Percentiles rank a stretch among this genome's conserved stretches.
Evolutionary conservation across 1,284 basidiomycete species (phyloP).

Genomic region (Schizophyllum commune): DNA sequence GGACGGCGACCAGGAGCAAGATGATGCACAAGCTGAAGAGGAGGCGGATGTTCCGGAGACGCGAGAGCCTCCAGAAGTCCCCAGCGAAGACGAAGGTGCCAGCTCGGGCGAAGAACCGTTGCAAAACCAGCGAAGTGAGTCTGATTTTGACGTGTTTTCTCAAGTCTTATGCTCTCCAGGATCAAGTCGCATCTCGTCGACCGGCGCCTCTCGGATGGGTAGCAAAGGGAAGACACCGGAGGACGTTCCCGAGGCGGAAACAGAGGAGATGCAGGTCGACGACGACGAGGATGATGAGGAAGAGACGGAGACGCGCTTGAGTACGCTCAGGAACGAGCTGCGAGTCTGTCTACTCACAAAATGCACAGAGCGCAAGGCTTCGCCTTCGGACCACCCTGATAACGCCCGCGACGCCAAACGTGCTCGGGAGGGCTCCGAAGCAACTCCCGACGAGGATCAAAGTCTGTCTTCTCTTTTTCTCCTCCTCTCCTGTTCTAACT

Average conservation of each 20-base stretch:
- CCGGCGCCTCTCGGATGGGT: not conserved
- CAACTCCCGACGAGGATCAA: constrained; percentile 56
- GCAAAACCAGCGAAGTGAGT: constrained; percentile 25
- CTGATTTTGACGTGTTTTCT: not conserved
- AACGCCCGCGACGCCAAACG: constrained; percentile 55
- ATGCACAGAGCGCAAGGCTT: constrained; percentile 47
- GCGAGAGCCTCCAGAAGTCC: not conserved
- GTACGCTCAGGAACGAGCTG: constrained; percentile 19
- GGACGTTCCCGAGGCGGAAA: constrained; percentile 6
- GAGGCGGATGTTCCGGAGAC: constrained; percentile 19
- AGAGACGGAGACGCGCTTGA: constrained; percentile 12
- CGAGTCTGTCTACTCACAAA: not conserved
- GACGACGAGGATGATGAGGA: not conserved
- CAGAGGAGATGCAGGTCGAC: constrained; percentile 3
- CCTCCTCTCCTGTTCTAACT: not conserved
- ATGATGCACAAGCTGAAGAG: constrained; percentile 8
- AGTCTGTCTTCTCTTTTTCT: constrained; percentile 25
- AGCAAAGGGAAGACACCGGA: not conserved
- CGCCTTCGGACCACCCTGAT: constrained; percentile 38
- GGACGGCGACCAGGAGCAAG: constrained; percentile 8
- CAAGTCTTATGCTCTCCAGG: not conserved
- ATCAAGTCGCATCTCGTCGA: not conserved
- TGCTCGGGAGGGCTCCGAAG: constrained; percentile 59
- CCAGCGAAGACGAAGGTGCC: constrained; percentile 15
- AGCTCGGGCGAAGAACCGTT: constrained; percentile 24